A percentile compares a stretch with the other conserved stretches of the same genome.
Conservation (phyloP, 441 rosid species). For the California macrophylla region DNA sequence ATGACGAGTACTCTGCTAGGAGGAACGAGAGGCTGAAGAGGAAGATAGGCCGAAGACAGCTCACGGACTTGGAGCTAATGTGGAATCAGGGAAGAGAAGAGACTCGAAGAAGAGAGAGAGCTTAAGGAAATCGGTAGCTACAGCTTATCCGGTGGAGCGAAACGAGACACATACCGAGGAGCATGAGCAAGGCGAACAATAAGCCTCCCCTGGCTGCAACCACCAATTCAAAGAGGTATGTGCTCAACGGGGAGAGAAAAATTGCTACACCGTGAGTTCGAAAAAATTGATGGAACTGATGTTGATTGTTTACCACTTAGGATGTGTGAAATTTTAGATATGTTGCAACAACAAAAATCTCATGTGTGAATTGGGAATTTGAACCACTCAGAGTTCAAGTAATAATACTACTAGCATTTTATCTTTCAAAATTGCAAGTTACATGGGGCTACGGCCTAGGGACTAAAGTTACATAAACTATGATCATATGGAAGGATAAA, state of each 20-base stretch:
- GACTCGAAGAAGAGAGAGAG: slow-evolving; percentile 39
- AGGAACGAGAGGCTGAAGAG: slow-evolving; percentile 74
- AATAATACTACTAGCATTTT: too few species aligned
- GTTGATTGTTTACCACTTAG: too few species aligned
- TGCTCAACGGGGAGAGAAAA: slow-evolving; percentile 28
- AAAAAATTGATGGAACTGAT: slow-evolving; percentile 29
- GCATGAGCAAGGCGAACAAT: slow-evolving; percentile 60
- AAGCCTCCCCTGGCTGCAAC: slow-evolving; percentile 41
- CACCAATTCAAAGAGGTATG: slow-evolving; percentile 22
- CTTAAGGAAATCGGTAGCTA: slow-evolving; percentile 44
- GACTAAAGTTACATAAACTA: neutral
- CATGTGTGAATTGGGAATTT: too few species aligned
- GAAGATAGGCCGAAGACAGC: slow-evolving; percentile 36
- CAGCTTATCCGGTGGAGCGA: slow-evolving; percentile 34
- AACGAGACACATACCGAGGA: slow-evolving; percentile 56
- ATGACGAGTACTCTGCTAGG: slow-evolving; percentile 64
- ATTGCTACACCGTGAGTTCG: slow-evolving; percentile 22
- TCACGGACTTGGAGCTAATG: slow-evolving; percentile 47
- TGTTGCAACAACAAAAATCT: too few species aligned
- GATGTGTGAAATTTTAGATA: too few species aligned
- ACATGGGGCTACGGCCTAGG: neutral
- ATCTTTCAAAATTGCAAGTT: neutral
- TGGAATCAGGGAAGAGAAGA: slow-evolving; percentile 44
- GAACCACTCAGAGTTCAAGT: too few species aligned
- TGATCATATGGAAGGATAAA: too few species aligned